phyloP scores from a whole-genome alignment of 768 basidiomycete genomes.

The Suillus sp. region DNA sequence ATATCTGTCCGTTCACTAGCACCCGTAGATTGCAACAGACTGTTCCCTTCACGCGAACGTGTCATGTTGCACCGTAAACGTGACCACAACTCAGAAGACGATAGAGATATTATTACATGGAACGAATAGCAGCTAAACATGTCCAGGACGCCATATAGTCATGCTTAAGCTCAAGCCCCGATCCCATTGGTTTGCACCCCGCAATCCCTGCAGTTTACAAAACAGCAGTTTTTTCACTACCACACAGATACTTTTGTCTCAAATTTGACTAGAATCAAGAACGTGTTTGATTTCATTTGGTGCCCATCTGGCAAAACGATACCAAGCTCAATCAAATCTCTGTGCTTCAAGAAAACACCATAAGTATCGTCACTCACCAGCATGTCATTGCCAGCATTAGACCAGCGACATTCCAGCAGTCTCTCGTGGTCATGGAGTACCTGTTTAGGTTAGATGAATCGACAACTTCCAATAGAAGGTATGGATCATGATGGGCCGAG shows the following conservation, averaged over 20 bases:
- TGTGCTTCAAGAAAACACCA: neutral
- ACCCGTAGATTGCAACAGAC: conserved; percentile 60
- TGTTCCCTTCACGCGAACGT: conserved; percentile 71
- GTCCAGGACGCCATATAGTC: neutral
- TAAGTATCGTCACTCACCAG: neutral
- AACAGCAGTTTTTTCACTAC: neutral
- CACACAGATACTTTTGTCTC: neutral
- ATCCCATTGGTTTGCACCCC: neutral
- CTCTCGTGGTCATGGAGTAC: neutral
- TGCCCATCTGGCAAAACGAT: neutral
- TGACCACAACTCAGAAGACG: conserved; percentile 64
- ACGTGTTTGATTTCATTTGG: neutral
- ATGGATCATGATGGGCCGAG: neutral
- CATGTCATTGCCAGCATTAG: neutral
- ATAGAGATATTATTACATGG: conserved; percentile 68
- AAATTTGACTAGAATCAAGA: neutral
- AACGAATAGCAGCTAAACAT: conserved; percentile 44
- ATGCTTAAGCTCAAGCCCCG: neutral
- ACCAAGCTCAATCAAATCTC: neutral
- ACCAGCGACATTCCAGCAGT: neutral
- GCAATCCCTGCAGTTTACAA: neutral
- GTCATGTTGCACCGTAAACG: conserved; percentile 72
- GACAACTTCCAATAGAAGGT: neutral
- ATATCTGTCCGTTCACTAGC: conserved; percentile 6
- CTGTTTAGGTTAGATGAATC: conserved; percentile 4